These are phyloP conservation scores for Triticum timopheevii DNA, from an alignment of 176 grass and related monocot species.

Conservation along the genomic window DNA sequence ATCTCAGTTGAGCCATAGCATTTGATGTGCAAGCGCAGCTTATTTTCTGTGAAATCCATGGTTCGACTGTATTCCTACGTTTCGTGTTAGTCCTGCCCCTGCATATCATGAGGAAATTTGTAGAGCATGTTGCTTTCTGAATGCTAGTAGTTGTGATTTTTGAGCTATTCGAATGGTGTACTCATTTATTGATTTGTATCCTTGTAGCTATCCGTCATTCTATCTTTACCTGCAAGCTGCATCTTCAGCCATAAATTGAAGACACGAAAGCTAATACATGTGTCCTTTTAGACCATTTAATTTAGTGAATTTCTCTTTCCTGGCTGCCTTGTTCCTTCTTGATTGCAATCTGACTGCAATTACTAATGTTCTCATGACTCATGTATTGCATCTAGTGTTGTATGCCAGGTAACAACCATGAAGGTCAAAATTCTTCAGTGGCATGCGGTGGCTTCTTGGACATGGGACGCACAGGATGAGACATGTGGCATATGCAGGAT, in stretches of 20 bases:
- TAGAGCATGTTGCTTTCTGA: neutral
- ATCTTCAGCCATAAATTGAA: neutral
- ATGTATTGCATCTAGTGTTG: neutral
- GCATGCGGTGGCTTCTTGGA: constrained; percentile 89
- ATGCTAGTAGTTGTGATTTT: neutral
- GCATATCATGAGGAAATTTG: neutral
- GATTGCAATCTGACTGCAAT: neutral
- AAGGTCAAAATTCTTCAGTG: constrained; percentile 90
- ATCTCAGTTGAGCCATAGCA: no score
- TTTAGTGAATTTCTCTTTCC: neutral
- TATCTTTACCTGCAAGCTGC: neutral
- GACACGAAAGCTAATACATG: neutral
- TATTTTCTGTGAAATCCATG: neutral
- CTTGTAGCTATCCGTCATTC: neutral
- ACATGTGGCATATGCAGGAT: constrained; percentile 87
- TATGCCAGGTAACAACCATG: constrained; percentile 30
- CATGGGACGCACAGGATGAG: constrained; percentile 78
- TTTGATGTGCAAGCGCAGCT: neutral
- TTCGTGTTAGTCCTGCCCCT: neutral
- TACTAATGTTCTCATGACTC: neutral
- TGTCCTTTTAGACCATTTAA: neutral
- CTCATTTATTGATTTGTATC: neutral
- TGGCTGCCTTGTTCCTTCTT: neutral
- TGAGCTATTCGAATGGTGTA: neutral
- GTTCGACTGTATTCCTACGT: neutral